phyloP scores from a whole-genome alignment of 2,329 filamentous ascomycete species.

The Endocalyx cinctus region DNA sequence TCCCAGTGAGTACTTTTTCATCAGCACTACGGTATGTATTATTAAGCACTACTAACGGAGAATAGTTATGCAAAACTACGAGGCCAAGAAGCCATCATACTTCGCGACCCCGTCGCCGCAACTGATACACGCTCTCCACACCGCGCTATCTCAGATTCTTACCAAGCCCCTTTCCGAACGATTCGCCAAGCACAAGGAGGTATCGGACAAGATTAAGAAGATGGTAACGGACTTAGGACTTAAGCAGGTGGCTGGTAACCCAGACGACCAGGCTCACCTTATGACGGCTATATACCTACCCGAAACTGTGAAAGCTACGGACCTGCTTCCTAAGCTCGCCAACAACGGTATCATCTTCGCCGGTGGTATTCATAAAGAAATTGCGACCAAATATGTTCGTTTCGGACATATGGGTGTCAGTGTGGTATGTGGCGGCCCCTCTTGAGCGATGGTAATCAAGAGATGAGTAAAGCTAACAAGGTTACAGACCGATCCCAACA shows the following conservation, averaged over 20 bases:
- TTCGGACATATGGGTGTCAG: slow-evolving; percentile 98
- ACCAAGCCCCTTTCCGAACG: slow-evolving; percentile 74
- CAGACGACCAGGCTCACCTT: slow-evolving; percentile 88
- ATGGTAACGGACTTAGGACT: slow-evolving; percentile 75
- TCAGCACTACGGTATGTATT: neutral
- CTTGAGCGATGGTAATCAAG: slow-evolving; percentile 1
- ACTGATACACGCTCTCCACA: slow-evolving; percentile 88
- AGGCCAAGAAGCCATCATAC: slow-evolving; percentile 95
- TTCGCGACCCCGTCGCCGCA: slow-evolving; percentile 96
- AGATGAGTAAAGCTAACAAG: slow-evolving; percentile 15
- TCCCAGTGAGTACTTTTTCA: slow-evolving; percentile 56
- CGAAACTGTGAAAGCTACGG: slow-evolving; percentile 72
- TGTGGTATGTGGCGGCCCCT: slow-evolving; percentile 50
- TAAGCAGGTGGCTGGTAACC: slow-evolving; percentile 78
- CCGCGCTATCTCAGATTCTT: slow-evolving; percentile 79
- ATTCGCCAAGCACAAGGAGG: slow-evolving; percentile 74
- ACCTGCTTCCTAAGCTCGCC: slow-evolving; percentile 78
- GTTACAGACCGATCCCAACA: slow-evolving; percentile 63
- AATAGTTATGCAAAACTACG: slow-evolving; percentile 97
- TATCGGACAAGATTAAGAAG: slow-evolving; percentile 83
- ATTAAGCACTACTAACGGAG: slow-evolving; percentile 10
- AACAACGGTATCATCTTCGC: slow-evolving; percentile 92
- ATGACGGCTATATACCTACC: slow-evolving; percentile 98
- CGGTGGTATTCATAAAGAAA: slow-evolving; percentile 92
- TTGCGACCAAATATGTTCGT: slow-evolving; percentile 86